Evolutionary conservation across 495 filamentous ascomycete genomes (phyloP), one percentile per base, ranked within the genome.

Genomic region (Talaromyces wortmannii): DNA sequence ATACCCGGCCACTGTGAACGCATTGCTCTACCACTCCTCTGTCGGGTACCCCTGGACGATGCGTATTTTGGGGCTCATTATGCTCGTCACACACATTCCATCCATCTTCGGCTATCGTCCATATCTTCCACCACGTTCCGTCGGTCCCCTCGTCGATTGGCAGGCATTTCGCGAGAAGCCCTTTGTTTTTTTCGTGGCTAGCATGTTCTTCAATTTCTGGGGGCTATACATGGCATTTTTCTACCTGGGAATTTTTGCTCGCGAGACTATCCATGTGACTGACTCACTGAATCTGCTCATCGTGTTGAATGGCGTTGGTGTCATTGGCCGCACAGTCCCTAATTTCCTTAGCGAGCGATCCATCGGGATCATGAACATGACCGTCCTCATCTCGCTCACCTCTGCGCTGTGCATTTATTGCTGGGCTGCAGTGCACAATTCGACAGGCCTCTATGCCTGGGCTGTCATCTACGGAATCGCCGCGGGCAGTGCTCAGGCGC

Each of bases 1-100:
- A 2, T 88, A 86, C 60, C 83, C 87, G 0, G 67, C 76, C 49
- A 77, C 91, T 52, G 78, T 84, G n/a, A 70, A 81, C 44, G 68
- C 79, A 55, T 67, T 91, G 15, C 59, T 86, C 10, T 79, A 83
- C 4, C 59, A 58, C 6, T 43, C 54, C 2, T 68, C 85, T 15
- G 86, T 87, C n/a, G 55, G 62, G 16, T 92, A 90, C 62, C 61
- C 69, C 1, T 89, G 86, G 87, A 84, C 87, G 0, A 74, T 90
- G 23, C 76, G 87, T 15, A 65, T 74, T 1, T 67, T 88, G 44
- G 89, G 78, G 0, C 84, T 90, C 59, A 75, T 92, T 40, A 80
- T 84, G 65, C 60, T 89, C 0, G 73, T 33, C 56, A 84, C 45
- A 10, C 51, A 58, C 6, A 61, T 78, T 13, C 68, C 75, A 29